Evolutionary conservation across 495 filamentous ascomycete genomes (phyloP).

Genomic region (Penicillium bialowiezense): DNA sequence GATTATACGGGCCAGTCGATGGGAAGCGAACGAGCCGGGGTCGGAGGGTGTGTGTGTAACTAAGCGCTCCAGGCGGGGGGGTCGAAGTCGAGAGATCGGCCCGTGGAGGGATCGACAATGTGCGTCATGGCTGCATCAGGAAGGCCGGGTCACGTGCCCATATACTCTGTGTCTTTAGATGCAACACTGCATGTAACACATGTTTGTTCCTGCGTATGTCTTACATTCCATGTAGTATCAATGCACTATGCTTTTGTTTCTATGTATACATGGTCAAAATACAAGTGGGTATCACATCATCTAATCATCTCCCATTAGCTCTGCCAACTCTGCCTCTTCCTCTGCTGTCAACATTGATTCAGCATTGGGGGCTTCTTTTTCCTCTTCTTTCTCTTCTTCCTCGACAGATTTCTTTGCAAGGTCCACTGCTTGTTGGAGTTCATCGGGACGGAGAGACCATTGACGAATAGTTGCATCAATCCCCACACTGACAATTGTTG

Average conservation of each 20-base stretch:
- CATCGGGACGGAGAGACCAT: slow-evolving; percentile 68
- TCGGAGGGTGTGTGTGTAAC: slow-evolving; percentile 5
- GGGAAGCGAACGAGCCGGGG: slow-evolving; percentile 2
- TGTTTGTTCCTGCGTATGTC: background rate
- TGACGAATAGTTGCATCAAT: slow-evolving; percentile 86
- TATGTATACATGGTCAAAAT: slow-evolving; percentile 1
- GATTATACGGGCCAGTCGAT: background rate
- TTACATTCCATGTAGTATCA: background rate
- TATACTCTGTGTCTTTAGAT: background rate
- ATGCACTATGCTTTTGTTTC: background rate
- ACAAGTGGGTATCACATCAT: slow-evolving; percentile 17
- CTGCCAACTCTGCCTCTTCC: slow-evolving; percentile 83
- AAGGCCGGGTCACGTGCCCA: slow-evolving; percentile 24
- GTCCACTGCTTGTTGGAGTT: slow-evolving; percentile 60
- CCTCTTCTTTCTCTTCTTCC: slow-evolving; percentile 34
- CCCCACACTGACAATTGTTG: slow-evolving; percentile 68
- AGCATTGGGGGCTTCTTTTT: slow-evolving; percentile 23
- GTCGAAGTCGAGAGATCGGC: slow-evolving; percentile 18
- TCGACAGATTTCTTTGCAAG: slow-evolving; percentile 54
- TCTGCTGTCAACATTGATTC: slow-evolving; percentile 66
- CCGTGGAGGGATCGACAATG: slow-evolving; percentile 28
- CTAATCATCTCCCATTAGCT: slow-evolving; percentile 71
- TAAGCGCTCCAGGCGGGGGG: slow-evolving; percentile 21
- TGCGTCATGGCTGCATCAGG: slow-evolving; percentile 39
- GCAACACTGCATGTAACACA: background rate